A percentile compares a stretch with the other conserved stretches of the same genome.
phyloP scores from a whole-genome alignment of 1,284 basidiomycete species.

The Fomitopsis pinicola region DNA sequence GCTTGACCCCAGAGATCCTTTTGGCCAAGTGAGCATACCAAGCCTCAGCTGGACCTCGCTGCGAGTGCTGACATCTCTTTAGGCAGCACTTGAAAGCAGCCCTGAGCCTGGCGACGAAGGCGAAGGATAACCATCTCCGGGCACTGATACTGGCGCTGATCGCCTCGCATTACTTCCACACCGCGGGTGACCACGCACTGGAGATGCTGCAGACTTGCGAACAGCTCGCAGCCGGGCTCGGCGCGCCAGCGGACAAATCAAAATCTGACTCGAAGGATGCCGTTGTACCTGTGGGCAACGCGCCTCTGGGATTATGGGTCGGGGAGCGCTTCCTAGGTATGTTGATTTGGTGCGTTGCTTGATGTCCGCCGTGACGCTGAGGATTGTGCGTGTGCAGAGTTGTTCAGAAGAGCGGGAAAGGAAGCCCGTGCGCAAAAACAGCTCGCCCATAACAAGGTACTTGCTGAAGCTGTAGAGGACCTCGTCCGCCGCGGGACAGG shows the following conservation, averaged over 20 bases:
- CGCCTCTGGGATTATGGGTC: conserved; percentile 62
- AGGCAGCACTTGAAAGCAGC: conserved; percentile 62
- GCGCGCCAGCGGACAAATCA: conserved; percentile 38
- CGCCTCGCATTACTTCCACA: conserved; percentile 65
- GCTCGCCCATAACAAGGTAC: conserved; percentile 17
- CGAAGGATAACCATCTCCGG: conserved; percentile 68
- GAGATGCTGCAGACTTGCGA: conserved; percentile 61
- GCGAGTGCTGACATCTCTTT: background rate
- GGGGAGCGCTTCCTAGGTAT: conserved; percentile 63
- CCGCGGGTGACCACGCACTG: conserved; percentile 60
- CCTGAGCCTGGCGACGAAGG: conserved; percentile 47
- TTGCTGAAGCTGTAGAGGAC: conserved; percentile 21
- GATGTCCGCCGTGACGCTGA: background rate
- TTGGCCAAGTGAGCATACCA: conserved; percentile 48
- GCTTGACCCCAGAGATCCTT: conserved; percentile 50
- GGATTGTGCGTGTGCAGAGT: conserved; percentile 31
- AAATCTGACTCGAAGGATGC: conserved; percentile 13
- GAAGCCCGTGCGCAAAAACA: conserved; percentile 29
- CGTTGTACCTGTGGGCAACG: conserved; percentile 46
- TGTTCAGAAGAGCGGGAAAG: conserved; percentile 50
- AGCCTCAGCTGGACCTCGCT: background rate
- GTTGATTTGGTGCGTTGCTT: background rate
- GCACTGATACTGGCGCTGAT: conserved; percentile 63
- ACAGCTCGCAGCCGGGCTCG: conserved; percentile 65
- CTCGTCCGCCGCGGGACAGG: conserved; percentile 14